Evolutionary conservation across 2,329 filamentous ascomycete genomes (phyloP).

Genomic region (Xylariales sp.): DNA sequence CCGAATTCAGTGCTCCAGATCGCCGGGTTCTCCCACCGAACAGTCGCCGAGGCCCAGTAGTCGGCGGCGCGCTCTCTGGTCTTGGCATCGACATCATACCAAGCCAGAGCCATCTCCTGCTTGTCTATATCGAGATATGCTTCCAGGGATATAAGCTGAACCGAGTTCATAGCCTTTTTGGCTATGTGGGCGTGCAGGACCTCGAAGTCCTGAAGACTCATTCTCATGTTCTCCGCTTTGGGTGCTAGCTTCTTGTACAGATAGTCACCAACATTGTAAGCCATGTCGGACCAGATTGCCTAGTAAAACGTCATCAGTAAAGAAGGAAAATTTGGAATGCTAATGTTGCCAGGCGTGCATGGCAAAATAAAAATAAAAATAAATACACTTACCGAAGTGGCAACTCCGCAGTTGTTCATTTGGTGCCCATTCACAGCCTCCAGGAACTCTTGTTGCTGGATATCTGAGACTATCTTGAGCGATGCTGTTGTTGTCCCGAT

Average conservation of each 20-base stretch:
- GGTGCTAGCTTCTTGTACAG: conserved; percentile 47
- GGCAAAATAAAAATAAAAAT: conserved; percentile 6
- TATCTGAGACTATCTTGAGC: conserved; percentile 31
- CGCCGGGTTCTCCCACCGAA: conserved; percentile 46
- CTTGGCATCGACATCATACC: background rate
- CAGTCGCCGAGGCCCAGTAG: background rate
- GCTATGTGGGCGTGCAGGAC: no score
- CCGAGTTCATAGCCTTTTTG: conserved; percentile 33
- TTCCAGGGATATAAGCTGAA: conserved; percentile 41
- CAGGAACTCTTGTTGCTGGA: conserved; percentile 32
- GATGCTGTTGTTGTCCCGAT: conserved; percentile 17
- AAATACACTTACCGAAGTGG: conserved; percentile 33
- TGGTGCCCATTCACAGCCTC: conserved; percentile 35
- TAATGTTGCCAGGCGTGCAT: no score
- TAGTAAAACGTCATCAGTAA: no score
- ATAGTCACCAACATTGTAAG: conserved; percentile 58
- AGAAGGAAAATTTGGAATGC: no score
- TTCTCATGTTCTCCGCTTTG: conserved; percentile 26
- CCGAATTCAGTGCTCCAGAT: no score
- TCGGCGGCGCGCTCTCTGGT: background rate
- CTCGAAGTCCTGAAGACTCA: no score
- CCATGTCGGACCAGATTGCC: conserved; percentile 63
- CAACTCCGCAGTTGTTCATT: conserved; percentile 37
- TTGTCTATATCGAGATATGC: conserved; percentile 27
- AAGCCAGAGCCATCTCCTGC: conserved; percentile 26